Evolutionary conservation across 1,139 yeast genomes (phyloP), one percentile per base, ranked within the genome.

Genomic region (Saccharomyces hybrid): DNA sequence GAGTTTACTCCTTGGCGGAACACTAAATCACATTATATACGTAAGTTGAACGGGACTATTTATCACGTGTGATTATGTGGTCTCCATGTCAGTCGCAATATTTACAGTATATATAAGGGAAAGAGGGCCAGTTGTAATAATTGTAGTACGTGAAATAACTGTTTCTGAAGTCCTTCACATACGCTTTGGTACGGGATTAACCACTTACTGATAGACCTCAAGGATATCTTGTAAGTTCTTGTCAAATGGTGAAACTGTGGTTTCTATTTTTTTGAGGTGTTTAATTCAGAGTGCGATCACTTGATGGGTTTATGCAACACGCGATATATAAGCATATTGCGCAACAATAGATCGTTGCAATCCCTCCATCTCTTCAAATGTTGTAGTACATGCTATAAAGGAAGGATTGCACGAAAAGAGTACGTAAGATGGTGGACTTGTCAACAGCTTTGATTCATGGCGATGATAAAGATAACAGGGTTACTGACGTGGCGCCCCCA

Each of bases 361-460:
- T 16, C 20, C 25, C 16, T 9, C 13, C 6, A 8, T 9, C 5
- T 8, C 9, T 20, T 14, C 11, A 11, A 16, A 9, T 16, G 16
- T 14, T 38, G 44, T 3, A 38, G 8, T 4, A 9, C 11, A 16
- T 16, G 25, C 4, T 8, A 6, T 16, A 38, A 38, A 16, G 16
- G 44, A 13, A 13, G 23, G 23, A 14, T 5, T 14, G n/a, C 25
- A 13, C 8, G 32, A 23, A 14, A 23, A 23, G 11, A 47, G 29
- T 25, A 29, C n/a, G 34, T 20, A 34, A 32, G 23, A 49, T 29
- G 31, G 34, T 76, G 1, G 80, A 80, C 1, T 60, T 82, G 32
- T 67, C 82, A 5, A 83, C 89, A 3, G 66, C 67, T 11, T 66
- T 81, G 8, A 77, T 87, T 52, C 95, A 87, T 63, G 85, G 80